Evolutionary conservation across 2,329 filamentous ascomycete species (phyloP).

Genomic region (Neofusicoccum sp.): DNA sequence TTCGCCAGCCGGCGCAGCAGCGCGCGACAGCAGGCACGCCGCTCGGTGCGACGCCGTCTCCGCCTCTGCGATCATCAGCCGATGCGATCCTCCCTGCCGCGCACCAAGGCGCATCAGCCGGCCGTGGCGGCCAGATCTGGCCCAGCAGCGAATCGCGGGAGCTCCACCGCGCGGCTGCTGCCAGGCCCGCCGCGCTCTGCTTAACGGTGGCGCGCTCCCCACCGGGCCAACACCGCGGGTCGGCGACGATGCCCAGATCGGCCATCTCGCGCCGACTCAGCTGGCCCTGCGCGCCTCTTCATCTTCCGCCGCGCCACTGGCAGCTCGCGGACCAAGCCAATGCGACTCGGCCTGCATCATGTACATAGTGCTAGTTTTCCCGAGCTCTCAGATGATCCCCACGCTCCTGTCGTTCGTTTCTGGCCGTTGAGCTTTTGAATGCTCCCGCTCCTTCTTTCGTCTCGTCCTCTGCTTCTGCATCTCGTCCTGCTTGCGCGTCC

Average conservation of each 20-base stretch:
- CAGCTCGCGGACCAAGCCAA: too few species aligned
- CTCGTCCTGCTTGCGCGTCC: background rate
- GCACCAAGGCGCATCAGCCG: background rate
- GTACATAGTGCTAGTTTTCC: too few species aligned
- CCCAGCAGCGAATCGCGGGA: background rate
- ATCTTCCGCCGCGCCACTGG: too few species aligned
- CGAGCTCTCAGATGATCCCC: background rate
- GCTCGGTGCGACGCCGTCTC: too few species aligned
- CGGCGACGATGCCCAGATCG: too few species aligned
- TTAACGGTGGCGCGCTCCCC: background rate
- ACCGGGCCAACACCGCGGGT: too few species aligned
- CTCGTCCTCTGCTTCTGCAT: background rate
- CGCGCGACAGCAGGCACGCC: background rate
- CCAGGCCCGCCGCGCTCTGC: background rate
- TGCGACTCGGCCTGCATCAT: too few species aligned
- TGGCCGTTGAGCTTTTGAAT: too few species aligned
- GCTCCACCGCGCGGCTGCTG: background rate
- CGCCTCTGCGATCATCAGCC: background rate
- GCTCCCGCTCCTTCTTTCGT: background rate
- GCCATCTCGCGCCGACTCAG: too few species aligned
- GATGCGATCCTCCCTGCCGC: background rate
- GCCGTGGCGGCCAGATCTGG: conserved; percentile 38
- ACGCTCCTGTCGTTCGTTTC: background rate
- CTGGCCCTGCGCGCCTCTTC: too few species aligned
- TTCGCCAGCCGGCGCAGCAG: background rate